Percentiles rank a stretch among this genome's conserved stretches.
Evolutionary conservation across 768 basidiomycete species (phyloP).

Genomic region (Collybia sordida): DNA sequence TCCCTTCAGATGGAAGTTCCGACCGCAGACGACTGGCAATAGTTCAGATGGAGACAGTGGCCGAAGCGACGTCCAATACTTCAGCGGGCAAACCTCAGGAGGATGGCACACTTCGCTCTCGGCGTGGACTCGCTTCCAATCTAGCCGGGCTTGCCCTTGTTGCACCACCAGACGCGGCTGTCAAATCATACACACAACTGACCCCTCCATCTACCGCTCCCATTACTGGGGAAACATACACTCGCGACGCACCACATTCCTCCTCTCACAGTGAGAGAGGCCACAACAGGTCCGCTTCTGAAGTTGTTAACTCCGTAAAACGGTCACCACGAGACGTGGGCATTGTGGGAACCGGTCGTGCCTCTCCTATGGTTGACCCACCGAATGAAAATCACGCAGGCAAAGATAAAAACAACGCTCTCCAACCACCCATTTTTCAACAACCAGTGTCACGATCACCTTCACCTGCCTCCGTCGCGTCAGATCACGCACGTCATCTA

Average conservation of each 20-base stretch:
- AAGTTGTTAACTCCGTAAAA: slow-evolving; percentile 30
- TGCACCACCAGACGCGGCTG: slow-evolving; percentile 69
- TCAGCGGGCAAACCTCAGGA: slow-evolving; percentile 26
- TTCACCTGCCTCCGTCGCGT: slow-evolving; percentile 18
- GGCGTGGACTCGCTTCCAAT: slow-evolving; percentile 38
- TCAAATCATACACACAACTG: slow-evolving; percentile 49
- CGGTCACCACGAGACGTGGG: slow-evolving; percentile 38
- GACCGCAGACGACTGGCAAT: slow-evolving; percentile 70
- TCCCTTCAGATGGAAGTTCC: slow-evolving; percentile 56
- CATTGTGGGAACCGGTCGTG: slow-evolving; percentile 44
- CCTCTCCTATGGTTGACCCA: slow-evolving; percentile 8
- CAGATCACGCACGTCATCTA: slow-evolving; percentile 30
- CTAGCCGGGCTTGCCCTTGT: slow-evolving; percentile 62
- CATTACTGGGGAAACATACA: slow-evolving; percentile 19
- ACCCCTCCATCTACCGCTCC: slow-evolving; percentile 54
- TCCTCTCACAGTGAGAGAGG: slow-evolving; percentile 8
- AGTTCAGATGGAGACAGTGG: slow-evolving; percentile 53
- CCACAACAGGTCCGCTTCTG: slow-evolving; percentile 51
- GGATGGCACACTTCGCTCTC: slow-evolving; percentile 32
- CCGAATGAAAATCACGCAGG: slow-evolving; percentile 16
- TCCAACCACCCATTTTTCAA: slow-evolving; percentile 31
- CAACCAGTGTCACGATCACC: slow-evolving; percentile 33
- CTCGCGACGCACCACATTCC: neutral
- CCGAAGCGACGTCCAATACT: slow-evolving; percentile 26
- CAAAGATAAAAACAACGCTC: slow-evolving; percentile 23